A percentile compares a stretch with the other conserved stretches of the same genome.
These are phyloP conservation scores for Zancudomyces culisetae DNA, from an alignment of 371 early-diverging fungal species.

Conservation along the genomic window DNA sequence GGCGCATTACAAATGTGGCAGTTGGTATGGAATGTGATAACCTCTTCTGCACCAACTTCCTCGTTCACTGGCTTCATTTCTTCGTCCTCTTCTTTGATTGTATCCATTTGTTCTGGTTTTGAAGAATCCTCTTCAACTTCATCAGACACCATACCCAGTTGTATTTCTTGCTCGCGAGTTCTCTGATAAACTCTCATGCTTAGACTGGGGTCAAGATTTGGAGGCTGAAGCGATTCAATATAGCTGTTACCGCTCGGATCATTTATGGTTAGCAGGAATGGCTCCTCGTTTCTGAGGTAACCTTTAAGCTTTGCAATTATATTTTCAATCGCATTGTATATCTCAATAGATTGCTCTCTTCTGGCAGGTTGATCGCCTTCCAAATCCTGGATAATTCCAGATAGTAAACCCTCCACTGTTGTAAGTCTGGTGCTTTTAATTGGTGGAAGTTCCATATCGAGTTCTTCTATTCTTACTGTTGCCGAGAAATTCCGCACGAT, in stretches of 20 bases:
- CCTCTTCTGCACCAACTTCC: constrained; percentile 9
- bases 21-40: constrained; percentile 63
- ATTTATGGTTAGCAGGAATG: constrained; percentile 59
- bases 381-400: constrained; percentile 65
- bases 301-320: constrained; percentile 41
- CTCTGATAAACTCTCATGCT: constrained; percentile 40
- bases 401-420: constrained; percentile 73
- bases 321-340: constrained; percentile 53
- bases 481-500: constrained; percentile 76
- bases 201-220: constrained; percentile 63
- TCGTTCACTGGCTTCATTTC: constrained; percentile 27
- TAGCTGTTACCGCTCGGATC: constrained; percentile 90
- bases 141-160: constrained; percentile 44
- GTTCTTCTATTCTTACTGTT: constrained; percentile 53
- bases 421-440: constrained; percentile 57
- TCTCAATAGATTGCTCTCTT: constrained; percentile 36
- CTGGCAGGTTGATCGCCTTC: constrained; percentile 53
- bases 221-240: constrained; percentile 51
- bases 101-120: constrained; percentile 11
- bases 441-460: constrained; percentile 80
- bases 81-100: constrained; percentile 12
- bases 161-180: constrained; percentile 54
- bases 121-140: constrained; percentile 28
- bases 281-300: constrained; percentile 30
- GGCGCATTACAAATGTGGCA: constrained; percentile 72